These are phyloP conservation scores for Claviceps fusiformis DNA, from an alignment of 2,329 filamentous ascomycete genomes.

Conservation along the genomic window DNA sequence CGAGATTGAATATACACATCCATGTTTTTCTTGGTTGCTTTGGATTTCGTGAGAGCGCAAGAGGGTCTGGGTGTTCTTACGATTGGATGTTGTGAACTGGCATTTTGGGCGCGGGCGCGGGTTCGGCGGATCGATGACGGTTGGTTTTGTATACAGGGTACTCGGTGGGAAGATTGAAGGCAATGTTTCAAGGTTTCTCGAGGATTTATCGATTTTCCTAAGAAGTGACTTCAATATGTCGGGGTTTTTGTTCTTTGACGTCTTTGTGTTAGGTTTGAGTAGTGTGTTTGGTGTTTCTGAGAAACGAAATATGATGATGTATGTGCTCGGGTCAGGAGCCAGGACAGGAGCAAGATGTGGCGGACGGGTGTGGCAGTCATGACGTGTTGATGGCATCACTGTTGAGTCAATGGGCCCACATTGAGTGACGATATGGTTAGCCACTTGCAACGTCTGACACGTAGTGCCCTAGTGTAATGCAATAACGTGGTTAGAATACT, in stretches of 20 bases:
- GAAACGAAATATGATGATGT: background rate
- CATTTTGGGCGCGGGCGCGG: background rate
- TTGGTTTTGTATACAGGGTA: background rate
- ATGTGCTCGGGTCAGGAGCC: background rate
- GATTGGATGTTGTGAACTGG: constrained; percentile 3
- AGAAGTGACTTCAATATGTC: no score
- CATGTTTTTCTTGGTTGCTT: background rate
- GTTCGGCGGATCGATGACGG: background rate
- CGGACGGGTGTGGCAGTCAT: background rate
- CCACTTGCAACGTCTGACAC: no score
- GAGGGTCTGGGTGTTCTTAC: background rate
- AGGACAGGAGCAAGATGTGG: background rate
- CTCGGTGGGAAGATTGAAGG: no score
- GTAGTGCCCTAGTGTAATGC: no score
- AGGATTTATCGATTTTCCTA: no score
- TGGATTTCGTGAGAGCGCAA: background rate
- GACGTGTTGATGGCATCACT: background rate
- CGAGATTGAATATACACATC: background rate
- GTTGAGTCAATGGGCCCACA: background rate
- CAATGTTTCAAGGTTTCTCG: background rate
- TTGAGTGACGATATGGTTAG: background rate
- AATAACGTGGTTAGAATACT: background rate
- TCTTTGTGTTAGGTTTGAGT: no score
- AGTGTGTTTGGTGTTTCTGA: no score
- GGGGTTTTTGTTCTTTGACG: no score